Conservation (phyloP, 1,139 yeast species). For the Petasospora fabianii region DNA sequence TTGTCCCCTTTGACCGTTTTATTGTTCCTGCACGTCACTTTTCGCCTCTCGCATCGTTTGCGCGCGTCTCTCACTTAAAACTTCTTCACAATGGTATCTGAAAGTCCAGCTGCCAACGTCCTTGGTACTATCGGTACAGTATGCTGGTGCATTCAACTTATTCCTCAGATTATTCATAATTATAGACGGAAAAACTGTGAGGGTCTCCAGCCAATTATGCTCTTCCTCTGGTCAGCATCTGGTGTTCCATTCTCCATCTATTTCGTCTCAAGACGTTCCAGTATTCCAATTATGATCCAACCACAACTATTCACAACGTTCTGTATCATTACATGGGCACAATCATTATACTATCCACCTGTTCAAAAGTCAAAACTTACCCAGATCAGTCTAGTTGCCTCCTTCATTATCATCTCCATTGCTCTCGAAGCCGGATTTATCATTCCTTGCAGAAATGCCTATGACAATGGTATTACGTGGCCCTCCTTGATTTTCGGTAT, state of each 20-base stretch:
- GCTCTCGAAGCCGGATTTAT: constrained; percentile 64
- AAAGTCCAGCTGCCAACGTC: constrained; percentile 50
- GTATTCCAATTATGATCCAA: constrained; percentile 70
- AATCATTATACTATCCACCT: constrained; percentile 74
- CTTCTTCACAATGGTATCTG: constrained; percentile 6
- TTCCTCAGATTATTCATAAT: constrained; percentile 74
- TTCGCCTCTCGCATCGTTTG: not conserved
- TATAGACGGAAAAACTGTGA: constrained; percentile 66
- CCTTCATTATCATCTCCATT: constrained; percentile 42
- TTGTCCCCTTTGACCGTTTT: not conserved
- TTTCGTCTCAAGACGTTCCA: constrained; percentile 60
- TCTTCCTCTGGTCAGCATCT: constrained; percentile 71
- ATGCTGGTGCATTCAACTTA: constrained; percentile 77
- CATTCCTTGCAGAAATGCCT: constrained; percentile 56
- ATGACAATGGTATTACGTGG: constrained; percentile 51
- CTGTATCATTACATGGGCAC: constrained; percentile 60
- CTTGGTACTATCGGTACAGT: constrained; percentile 80
- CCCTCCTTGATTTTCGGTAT: constrained; percentile 69
- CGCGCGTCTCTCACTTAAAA: not conserved
- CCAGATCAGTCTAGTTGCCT: constrained; percentile 33
- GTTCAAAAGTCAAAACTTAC: constrained; percentile 33
- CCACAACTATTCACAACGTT: constrained; percentile 73
- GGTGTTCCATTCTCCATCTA: constrained; percentile 78
- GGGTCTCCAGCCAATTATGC: constrained; percentile 74
- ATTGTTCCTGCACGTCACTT: not conserved